Conservation (phyloP, 345 rosid species). For the Melaleuca alternifolia region DNA sequence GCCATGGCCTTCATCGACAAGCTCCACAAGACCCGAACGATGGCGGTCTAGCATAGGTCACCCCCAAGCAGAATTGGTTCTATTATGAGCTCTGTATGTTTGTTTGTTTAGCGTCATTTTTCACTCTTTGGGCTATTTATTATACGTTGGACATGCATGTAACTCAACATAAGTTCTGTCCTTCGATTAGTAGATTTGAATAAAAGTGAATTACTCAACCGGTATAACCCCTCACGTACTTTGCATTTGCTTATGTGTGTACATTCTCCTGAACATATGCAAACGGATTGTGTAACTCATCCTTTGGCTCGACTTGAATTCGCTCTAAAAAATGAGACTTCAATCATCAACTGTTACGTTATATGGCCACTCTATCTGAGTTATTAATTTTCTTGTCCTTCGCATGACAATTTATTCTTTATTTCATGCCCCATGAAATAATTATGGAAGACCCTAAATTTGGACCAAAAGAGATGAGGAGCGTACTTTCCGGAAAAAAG, state of each 20-base stretch:
- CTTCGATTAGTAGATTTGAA: background rate
- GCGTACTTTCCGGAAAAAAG: no score
- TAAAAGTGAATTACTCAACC: background rate
- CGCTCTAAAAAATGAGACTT: no score
- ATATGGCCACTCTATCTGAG: no score
- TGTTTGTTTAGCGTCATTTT: background rate
- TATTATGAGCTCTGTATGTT: background rate
- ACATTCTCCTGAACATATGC: background rate
- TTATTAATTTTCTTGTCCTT: no score
- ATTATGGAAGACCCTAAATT: no score
- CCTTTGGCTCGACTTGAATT: no score
- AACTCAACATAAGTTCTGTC: background rate
- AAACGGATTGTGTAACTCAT: no score
- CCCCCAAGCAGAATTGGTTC: background rate
- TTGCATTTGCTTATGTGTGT: background rate
- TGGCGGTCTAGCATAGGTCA: background rate
- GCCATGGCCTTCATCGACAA: constrained; percentile 41
- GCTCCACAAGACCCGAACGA: constrained; percentile 33
- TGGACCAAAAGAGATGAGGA: no score
- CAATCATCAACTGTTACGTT: no score
- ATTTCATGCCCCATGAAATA: no score
- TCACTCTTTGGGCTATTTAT: background rate
- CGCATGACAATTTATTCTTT: no score
- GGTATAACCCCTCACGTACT: background rate
- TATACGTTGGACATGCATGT: background rate